These are phyloP conservation scores for Alternaria sp. DNA, from an alignment of 2,329 filamentous ascomycete genomes.

Conservation along the genomic window DNA sequence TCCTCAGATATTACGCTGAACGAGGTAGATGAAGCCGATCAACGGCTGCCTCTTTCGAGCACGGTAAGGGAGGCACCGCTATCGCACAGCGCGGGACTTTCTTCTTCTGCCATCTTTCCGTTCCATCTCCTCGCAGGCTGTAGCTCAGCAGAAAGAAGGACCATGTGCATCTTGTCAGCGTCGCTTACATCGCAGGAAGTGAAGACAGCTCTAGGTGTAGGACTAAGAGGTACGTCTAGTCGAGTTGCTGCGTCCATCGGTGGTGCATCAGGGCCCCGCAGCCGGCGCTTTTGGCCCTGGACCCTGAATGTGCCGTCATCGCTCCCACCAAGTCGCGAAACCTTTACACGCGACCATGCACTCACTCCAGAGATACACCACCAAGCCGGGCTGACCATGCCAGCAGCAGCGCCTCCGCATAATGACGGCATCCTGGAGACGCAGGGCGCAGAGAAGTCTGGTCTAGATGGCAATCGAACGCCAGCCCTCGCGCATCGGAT, in stretches of 20 bases:
- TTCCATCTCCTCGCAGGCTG: constrained; percentile 39
- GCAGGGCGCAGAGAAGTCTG: constrained; percentile 16
- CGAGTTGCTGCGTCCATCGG: neutral
- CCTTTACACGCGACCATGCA: constrained; percentile 32
- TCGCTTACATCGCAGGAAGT: constrained; percentile 36
- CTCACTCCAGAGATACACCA: constrained; percentile 8
- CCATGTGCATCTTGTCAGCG: constrained; percentile 39
- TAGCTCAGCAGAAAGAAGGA: constrained; percentile 27
- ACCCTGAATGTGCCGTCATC: constrained; percentile 33
- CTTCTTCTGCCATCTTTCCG: constrained; percentile 17
- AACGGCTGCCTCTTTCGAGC: constrained; percentile 1
- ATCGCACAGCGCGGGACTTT: neutral
- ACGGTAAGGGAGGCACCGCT: constrained; percentile 1
- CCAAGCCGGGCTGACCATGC: constrained; percentile 34
- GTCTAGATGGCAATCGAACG: constrained; percentile 10
- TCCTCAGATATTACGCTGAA: constrained; percentile 22
- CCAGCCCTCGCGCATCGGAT: constrained; percentile 78
- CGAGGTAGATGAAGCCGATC: constrained; percentile 7
- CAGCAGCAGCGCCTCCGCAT: constrained; percentile 32
- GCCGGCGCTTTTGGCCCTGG: constrained; percentile 9
- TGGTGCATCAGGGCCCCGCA: constrained; percentile 11
- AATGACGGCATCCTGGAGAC: constrained; percentile 31
- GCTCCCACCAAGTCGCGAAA: constrained; percentile 18
- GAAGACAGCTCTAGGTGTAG: constrained; percentile 9
- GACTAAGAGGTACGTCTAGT: constrained; percentile 23